These are phyloP conservation scores for Phytophthora ramorum DNA, from an alignment of 352 stramenopile genomes.

Conservation along the genomic window DNA sequence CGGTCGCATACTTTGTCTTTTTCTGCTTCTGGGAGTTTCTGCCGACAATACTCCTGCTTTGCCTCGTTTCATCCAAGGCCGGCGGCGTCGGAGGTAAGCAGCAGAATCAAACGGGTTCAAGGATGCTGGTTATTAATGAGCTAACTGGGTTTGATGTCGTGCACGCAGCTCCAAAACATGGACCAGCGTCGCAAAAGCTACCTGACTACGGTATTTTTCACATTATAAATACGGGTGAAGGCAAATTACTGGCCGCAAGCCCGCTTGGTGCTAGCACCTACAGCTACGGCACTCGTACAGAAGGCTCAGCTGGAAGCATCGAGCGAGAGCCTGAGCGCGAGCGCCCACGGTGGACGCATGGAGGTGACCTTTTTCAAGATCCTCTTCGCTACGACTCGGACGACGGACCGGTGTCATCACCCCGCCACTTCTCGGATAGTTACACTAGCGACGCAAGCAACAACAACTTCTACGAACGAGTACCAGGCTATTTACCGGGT, in stretches of 20 bases:
- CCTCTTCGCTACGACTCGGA: conserved; percentile 87
- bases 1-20: conserved; percentile 82
- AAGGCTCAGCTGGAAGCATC: conserved; percentile 16
- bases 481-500: conserved; percentile 23
- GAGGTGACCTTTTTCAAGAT: conserved; percentile 85
- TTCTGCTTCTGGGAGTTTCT: conserved; percentile 92
- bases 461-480: conserved; percentile 44
- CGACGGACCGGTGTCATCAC: conserved; percentile 68
- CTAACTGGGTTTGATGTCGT: conserved; percentile 5
- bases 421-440: conserved; percentile 64
- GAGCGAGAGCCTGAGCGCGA: conserved; percentile 51
- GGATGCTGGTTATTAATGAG: conserved; percentile 5
- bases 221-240: conserved; percentile 76
- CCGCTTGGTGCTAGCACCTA: conserved; percentile 65
- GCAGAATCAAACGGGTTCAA: background rate
- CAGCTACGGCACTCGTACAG: conserved; percentile 46
- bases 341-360: conserved; percentile 75
- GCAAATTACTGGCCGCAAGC: conserved; percentile 70
- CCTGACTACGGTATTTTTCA: conserved; percentile 90
- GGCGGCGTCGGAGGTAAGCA: conserved; percentile 76
- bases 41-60: conserved; percentile 80
- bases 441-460: conserved; percentile 75
- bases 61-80: conserved; percentile 83
- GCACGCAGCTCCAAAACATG: conserved; percentile 67
- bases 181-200: conserved; percentile 62